Evolutionary conservation across 768 basidiomycete genomes (phyloP).

Genomic region (Leccinum barrowsii): DNA sequence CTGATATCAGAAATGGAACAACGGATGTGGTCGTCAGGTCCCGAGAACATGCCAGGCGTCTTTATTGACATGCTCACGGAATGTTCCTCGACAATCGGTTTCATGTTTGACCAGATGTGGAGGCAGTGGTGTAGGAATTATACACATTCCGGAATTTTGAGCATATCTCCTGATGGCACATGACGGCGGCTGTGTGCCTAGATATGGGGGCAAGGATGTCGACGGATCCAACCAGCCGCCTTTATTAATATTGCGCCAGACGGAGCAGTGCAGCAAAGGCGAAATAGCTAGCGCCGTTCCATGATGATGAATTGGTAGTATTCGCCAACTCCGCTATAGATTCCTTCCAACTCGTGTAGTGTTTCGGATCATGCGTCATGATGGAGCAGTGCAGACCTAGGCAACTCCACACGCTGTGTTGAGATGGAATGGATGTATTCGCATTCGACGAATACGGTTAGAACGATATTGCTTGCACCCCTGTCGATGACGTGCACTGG

Average conservation of each 20-base stretch:
- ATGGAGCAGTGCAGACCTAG: slow-evolving; percentile 2
- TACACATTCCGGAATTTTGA: neutral
- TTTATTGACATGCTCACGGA: neutral
- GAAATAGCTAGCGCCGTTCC: neutral
- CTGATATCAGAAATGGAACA: neutral
- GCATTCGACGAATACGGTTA: slow-evolving; percentile 9
- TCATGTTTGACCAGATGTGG: neutral
- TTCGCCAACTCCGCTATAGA: neutral
- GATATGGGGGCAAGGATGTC: neutral
- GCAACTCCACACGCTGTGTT: slow-evolving; percentile 3
- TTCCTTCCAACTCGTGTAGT: neutral
- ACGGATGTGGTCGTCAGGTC: neutral
- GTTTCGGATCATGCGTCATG: slow-evolving; percentile 14
- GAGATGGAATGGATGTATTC: slow-evolving; percentile 1
- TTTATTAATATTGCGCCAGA: neutral
- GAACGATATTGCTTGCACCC: neutral
- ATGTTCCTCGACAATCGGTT: neutral
- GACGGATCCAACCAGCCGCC: neutral
- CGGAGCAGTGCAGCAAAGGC: slow-evolving; percentile 1
- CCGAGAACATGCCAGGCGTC: neutral
- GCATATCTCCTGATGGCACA: neutral
- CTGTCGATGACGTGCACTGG: slow-evolving; percentile 9
- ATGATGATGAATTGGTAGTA: neutral
- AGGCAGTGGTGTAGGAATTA: neutral
- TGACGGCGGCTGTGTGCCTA: neutral